Base-by-base conservation (phyloP, 192 early-diverging fungal genomes). In the Oehlia diaphana region DNA sequence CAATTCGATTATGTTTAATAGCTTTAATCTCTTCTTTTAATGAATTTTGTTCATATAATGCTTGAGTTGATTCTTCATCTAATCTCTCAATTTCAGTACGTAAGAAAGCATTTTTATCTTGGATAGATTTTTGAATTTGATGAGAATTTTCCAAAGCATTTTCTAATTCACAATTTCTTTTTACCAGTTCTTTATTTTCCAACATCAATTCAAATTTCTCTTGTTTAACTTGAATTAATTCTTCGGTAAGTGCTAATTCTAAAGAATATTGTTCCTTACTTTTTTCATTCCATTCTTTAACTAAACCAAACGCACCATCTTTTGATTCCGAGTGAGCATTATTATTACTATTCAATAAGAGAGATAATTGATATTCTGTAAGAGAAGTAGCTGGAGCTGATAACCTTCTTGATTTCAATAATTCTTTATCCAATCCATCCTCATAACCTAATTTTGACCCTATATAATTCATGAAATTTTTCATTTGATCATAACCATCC, bases 141-240 rank as follows among this genome's bases (percentile, higher is more conserved):
- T 76, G 77, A 16, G 84, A 73, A 68, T 81, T 84, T 66, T 82
- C 77, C 19, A 84, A 70, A 50, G 62, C 44, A 14, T 72, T 65
- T 50, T 82, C 77, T 0, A 86, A 50, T 62, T 84, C 76, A 4
- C 72, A 70, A 39, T 82, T 13, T 10, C 80, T 70, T 39, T 81
- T 67, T 44, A 64, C 33, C 21, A 71, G 47, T 64, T 58, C 53
- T 58, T 16, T 14, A 58, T 58, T 58, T 6, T 58, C 53, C 53
- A 58, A 58, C 53, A 58, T 58, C 14, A 79, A 23, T 67, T 76
- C 77, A 19, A 82, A 85, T 35, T 87, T 87, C 31, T 82, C 83
- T 31, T 81, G 23, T 61, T 87, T 87, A 28, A 78, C 50, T n/a
- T 63, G 71, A 35, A 83, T 81, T 19, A 87, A 35, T 76, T 87